phyloP scores from a whole-genome alignment of 495 filamentous ascomycete genomes.

The Darksidea phi region DNA sequence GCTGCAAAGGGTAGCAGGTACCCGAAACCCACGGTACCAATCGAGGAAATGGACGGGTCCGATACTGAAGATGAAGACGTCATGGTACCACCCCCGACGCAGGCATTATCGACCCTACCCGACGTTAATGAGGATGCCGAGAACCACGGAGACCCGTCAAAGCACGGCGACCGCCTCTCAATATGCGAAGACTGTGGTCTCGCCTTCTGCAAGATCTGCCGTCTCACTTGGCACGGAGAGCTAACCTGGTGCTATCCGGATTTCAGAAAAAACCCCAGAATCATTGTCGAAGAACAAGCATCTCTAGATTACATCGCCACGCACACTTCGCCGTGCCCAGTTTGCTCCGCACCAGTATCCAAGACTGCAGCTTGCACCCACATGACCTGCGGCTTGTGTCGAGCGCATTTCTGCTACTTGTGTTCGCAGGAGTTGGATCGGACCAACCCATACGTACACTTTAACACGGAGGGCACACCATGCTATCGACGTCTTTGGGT shows the following conservation, averaged over 20 bases:
- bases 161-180: constrained; percentile 56
- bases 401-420: constrained; percentile 40
- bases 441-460: too few species aligned
- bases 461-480: too few species aligned
- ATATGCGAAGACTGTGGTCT: constrained; percentile 84
- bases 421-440: neutral
- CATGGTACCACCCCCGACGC: too few species aligned
- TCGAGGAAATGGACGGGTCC: too few species aligned
- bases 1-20: constrained; percentile 55
- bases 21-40: neutral
- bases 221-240: constrained; percentile 84
- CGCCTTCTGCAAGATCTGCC: constrained; percentile 78
- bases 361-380: neutral
- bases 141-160: too few species aligned
- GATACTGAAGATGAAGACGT: too few species aligned
- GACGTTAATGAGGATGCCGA: too few species aligned
- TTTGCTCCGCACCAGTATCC: neutral
- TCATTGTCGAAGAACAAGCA: neutral
- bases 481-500: too few species aligned
- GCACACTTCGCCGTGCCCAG: neutral
- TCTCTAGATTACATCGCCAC: neutral
- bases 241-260: constrained; percentile 57
- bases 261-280: constrained; percentile 55
- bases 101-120: too few species aligned
- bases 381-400: constrained; percentile 43